phyloP scores from a whole-genome alignment of 2,329 filamentous ascomycete species.

The Claviceps sp. region DNA sequence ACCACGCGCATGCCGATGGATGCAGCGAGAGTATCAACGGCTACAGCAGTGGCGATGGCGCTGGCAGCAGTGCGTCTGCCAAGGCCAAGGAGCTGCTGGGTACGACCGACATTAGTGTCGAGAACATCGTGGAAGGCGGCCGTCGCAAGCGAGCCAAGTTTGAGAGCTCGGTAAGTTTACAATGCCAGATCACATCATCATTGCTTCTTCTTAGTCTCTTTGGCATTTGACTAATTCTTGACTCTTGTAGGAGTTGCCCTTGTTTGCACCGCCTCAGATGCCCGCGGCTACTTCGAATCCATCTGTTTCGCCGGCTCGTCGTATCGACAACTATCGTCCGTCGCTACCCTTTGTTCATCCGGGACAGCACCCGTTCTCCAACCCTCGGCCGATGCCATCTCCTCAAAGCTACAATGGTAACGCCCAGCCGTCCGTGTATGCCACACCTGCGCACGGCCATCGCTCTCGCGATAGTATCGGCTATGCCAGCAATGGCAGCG shows the following conservation, averaged over 20 bases:
- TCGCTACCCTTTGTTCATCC: constrained; percentile 63
- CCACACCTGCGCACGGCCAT: constrained; percentile 47
- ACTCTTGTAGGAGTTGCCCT: constrained; percentile 64
- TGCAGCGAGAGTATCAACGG: constrained; percentile 54
- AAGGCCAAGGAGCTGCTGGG: constrained; percentile 76
- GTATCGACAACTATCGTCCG: constrained; percentile 58
- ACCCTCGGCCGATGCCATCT: constrained; percentile 66
- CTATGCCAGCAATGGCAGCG: constrained; percentile 33
- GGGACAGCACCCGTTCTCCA: constrained; percentile 67
- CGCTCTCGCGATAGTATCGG: constrained; percentile 52
- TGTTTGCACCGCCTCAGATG: constrained; percentile 90
- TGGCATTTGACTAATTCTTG: not conserved
- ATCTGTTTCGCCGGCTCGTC: constrained; percentile 86
- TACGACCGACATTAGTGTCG: constrained; percentile 92
- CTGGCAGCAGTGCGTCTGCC: constrained; percentile 56
- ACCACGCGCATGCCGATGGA: constrained; percentile 40
- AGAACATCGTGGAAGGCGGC: constrained; percentile 96
- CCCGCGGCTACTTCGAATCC: constrained; percentile 91
- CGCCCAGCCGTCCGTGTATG: constrained; percentile 41
- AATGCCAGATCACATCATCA: not conserved
- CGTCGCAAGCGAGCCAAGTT: constrained; percentile 88
- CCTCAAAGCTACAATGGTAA: constrained; percentile 57
- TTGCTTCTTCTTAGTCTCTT: too few species aligned
- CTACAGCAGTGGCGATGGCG: constrained; percentile 81
- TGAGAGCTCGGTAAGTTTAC: constrained; percentile 79